Evolutionary conservation across 208 protist species (phyloP).

Genomic region (Trypanosoma boissoni): DNA sequence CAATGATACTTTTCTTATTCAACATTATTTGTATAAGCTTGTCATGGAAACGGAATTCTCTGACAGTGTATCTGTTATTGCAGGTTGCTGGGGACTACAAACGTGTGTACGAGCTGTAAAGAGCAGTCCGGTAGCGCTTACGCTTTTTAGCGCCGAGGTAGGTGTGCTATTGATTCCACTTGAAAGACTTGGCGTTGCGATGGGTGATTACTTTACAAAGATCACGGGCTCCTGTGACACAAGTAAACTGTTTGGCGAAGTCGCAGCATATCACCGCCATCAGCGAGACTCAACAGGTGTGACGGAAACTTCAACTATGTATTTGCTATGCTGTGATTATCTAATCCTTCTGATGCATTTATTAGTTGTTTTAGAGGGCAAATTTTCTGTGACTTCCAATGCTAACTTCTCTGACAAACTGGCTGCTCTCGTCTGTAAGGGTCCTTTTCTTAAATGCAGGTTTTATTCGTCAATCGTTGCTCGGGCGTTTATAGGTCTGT

Average conservation of each 20-base stretch:
- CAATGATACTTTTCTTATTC: slow-evolving; percentile 9
- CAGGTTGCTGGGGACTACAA: slow-evolving; percentile 26
- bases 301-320: background rate
- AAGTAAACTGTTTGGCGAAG: slow-evolving; percentile 14
- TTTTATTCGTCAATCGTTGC: slow-evolving; percentile 28
- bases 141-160: slow-evolving; percentile 2
- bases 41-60: slow-evolving; percentile 14
- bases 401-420: slow-evolving; percentile 10
- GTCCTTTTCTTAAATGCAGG: slow-evolving; percentile 31
- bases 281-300: slow-evolving; percentile 12
- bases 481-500: slow-evolving; percentile 27
- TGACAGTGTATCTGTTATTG: slow-evolving; percentile 14
- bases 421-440: slow-evolving; percentile 1
- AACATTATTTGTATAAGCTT: slow-evolving; percentile 3
- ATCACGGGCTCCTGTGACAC: slow-evolving; percentile 4
- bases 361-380: slow-evolving; percentile 19
- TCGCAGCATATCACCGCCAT: slow-evolving; percentile 17
- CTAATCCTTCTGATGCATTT: slow-evolving; percentile 23
- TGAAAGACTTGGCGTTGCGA: slow-evolving; percentile 11
- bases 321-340: slow-evolving; percentile 23
- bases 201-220: slow-evolving; percentile 8
- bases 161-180: slow-evolving; percentile 11
- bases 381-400: background rate
- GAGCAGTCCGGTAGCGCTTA: background rate
- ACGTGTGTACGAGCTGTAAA: slow-evolving; percentile 11